Evolutionary conservation across 1,284 basidiomycete species (phyloP).

Genomic region (Rhodotorula sp.): DNA sequence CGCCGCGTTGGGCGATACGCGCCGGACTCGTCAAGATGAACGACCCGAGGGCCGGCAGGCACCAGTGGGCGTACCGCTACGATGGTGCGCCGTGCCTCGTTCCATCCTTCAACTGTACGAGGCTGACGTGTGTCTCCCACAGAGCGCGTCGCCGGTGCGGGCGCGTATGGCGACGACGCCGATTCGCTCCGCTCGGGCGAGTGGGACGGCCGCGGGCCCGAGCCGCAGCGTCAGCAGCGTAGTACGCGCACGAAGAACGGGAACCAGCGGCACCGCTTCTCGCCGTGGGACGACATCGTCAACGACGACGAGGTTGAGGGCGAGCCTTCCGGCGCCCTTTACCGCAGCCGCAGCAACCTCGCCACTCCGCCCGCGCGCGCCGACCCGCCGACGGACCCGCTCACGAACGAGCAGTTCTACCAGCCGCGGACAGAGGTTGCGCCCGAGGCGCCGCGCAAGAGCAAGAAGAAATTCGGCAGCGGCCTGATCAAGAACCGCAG

Average conservation of each 20-base stretch:
- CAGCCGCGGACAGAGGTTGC: not conserved
- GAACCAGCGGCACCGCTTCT: slow-evolving; percentile 15
- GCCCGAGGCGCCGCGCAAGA: slow-evolving; percentile 13
- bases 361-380: not conserved
- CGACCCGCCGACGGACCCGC: slow-evolving; percentile 23
- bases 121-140: not conserved
- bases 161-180: slow-evolving; percentile 11
- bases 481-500: slow-evolving; percentile 30
- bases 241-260: not conserved
- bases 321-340: slow-evolving; percentile 13
- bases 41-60: slow-evolving; percentile 69
- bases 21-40: slow-evolving; percentile 83
- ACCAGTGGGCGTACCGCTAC: slow-evolving; percentile 75
- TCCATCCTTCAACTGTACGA: too few species aligned
- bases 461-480: slow-evolving; percentile 28
- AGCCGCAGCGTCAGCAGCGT: slow-evolving; percentile 18
- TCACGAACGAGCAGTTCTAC: slow-evolving; percentile 40
- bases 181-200: slow-evolving; percentile 11
- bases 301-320: slow-evolving; percentile 39
- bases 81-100: slow-evolving; percentile 24
- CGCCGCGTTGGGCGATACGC: slow-evolving; percentile 90
- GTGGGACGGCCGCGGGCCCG: slow-evolving; percentile 42
- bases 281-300: slow-evolving; percentile 39
- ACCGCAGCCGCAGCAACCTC: slow-evolving; percentile 11
- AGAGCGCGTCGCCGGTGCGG: slow-evolving; percentile 20